phyloP scores from a whole-genome alignment of 805 yeast genomes.

The Schwanniomyces yamadae region DNA sequence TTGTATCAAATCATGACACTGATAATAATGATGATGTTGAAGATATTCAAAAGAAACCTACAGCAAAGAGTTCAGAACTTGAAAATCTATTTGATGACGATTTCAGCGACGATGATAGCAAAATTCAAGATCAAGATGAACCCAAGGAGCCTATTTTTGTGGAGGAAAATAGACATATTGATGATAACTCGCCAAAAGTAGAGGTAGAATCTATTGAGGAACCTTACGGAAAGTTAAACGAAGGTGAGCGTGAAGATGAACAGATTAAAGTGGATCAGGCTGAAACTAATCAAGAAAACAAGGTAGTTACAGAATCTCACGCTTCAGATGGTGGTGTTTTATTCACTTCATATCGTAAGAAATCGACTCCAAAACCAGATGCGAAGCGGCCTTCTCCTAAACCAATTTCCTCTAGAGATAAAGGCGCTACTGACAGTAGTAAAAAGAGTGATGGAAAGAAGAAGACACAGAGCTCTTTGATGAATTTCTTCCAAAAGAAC shows the following conservation, averaged over 20 bases:
- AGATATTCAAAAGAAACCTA: slow-evolving; percentile 6
- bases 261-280: slow-evolving; percentile 4
- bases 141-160: slow-evolving; percentile 13
- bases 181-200: slow-evolving; percentile 1
- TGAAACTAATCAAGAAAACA: slow-evolving; percentile 7
- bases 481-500: slow-evolving; percentile 48
- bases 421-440: slow-evolving; percentile 7
- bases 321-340: slow-evolving; percentile 48
- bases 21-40: slow-evolving; percentile 12
- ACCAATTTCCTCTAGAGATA: slow-evolving; percentile 7
- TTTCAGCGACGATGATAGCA: slow-evolving; percentile 13
- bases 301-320: slow-evolving; percentile 4
- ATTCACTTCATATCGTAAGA: slow-evolving; percentile 38
- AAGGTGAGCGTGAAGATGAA: slow-evolving; percentile 7
- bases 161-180: slow-evolving; percentile 4
- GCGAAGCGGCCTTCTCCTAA: slow-evolving; percentile 11
- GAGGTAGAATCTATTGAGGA: slow-evolving; percentile 1
- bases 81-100: slow-evolving; percentile 36
- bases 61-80: slow-evolving; percentile 19
- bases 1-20: slow-evolving; percentile 21
- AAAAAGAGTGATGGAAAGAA: slow-evolving; percentile 25
- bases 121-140: not conserved
- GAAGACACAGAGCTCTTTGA: slow-evolving; percentile 44
- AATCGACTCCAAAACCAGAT: slow-evolving; percentile 14
- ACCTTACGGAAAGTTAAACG: slow-evolving; percentile 7